Conservation (phyloP, 129 eudicot genomes). For the Lactuca saligna region DNA sequence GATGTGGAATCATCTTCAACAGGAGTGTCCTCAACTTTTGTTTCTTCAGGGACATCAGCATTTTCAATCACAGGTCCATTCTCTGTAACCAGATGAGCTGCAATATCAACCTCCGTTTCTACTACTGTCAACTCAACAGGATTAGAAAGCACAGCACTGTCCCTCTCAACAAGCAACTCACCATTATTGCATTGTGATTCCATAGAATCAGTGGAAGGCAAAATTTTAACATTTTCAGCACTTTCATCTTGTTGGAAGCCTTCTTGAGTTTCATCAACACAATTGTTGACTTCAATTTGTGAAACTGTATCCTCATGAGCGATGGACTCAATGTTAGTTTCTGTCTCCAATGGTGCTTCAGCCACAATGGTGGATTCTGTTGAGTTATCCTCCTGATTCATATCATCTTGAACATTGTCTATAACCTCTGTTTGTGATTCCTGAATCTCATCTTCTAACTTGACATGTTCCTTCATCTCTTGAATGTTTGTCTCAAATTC, state of each 20-base stretch:
- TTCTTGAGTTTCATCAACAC: constrained; percentile 31
- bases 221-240: constrained; percentile 22
- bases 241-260: constrained; percentile 8
- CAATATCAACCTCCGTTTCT: constrained; percentile 33
- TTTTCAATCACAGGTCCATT: constrained; percentile 22
- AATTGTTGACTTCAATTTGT: constrained; percentile 24
- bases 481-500: constrained; percentile 24
- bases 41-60: constrained; percentile 31
- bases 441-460: constrained; percentile 21
- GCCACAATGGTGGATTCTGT: constrained; percentile 24
- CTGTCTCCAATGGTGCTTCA: constrained; percentile 19
- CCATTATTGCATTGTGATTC: constrained; percentile 21
- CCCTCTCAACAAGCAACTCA: constrained; percentile 29
- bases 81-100: constrained; percentile 28
- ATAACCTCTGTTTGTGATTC: constrained; percentile 19
- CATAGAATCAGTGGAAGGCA: constrained; percentile 15
- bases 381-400: constrained; percentile 21
- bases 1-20: constrained; percentile 23
- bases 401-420: constrained; percentile 28
- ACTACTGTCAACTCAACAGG: constrained; percentile 21
- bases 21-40: constrained; percentile 26
- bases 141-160: constrained; percentile 22
- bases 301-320: constrained; percentile 23
- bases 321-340: constrained; percentile 19
- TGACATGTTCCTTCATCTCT: constrained; percentile 25